Percentiles rank a stretch among this genome's conserved stretches.
Evolutionary conservation across 306 rosid species (phyloP).

Genomic region (Hippophae rhamnoides): DNA sequence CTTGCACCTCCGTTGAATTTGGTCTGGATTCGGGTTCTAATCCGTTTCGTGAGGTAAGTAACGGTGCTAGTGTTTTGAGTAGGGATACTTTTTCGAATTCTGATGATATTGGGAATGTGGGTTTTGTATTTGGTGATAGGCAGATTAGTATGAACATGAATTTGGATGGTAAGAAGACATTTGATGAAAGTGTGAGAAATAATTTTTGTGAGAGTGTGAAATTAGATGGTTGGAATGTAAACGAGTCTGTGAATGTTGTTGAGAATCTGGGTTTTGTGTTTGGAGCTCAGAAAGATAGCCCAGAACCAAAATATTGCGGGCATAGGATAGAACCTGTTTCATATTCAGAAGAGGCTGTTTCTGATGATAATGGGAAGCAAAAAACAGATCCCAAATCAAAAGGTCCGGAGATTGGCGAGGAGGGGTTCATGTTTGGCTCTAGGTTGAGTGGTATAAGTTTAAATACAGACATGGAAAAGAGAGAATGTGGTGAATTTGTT

Average conservation of each 20-base stretch:
- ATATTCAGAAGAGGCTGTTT: conserved; percentile 9
- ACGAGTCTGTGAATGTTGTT: conserved; percentile 14
- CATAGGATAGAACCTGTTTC: conserved; percentile 13
- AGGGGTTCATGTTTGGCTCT: conserved; percentile 29
- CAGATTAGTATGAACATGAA: conserved; percentile 17
- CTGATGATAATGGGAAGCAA: conserved; percentile 17
- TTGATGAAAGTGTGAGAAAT: conserved; percentile 7
- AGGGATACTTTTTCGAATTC: conserved; percentile 11
- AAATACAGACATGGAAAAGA: conserved; percentile 19
- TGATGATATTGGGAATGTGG: conserved; percentile 9
- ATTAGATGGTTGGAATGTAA: conserved; percentile 14
- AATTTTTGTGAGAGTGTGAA: conserved; percentile 5
- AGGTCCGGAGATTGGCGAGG: conserved; percentile 4
- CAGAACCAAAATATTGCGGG: conserved; percentile 7
- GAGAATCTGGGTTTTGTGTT: conserved; percentile 32
- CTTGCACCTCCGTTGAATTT: conserved; percentile 16
- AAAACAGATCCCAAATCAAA: conserved; percentile 11
- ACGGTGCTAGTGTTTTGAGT: conserved; percentile 8
- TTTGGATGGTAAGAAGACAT: conserved; percentile 13
- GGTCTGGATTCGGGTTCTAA: conserved; percentile 34
- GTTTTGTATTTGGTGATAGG: conserved; percentile 35
- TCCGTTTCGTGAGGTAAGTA: conserved; percentile 33
- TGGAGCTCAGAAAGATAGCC: conserved; percentile 21
- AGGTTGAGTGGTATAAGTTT: conserved; percentile 18
- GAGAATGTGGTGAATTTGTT: conserved; percentile 14